phyloP scores from a whole-genome alignment of 2,329 filamentous ascomycete genomes.

The Aspergillus puulaauensis region DNA sequence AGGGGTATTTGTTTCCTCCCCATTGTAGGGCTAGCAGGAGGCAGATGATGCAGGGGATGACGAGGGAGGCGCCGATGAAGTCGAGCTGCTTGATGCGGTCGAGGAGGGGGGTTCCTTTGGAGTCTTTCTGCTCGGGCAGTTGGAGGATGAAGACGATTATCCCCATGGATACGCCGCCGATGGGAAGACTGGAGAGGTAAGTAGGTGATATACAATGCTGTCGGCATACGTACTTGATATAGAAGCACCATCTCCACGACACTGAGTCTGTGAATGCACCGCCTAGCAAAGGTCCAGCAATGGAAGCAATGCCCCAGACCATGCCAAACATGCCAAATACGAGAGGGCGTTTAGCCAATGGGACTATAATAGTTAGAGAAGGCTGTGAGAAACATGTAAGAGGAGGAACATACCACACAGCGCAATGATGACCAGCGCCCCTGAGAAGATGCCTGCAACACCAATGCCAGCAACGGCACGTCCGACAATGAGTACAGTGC shows the following conservation, averaged over 20 bases:
- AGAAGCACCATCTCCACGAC: constrained; percentile 19
- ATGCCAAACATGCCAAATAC: constrained; percentile 13
- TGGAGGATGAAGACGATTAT: constrained; percentile 20
- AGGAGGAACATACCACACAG: neutral
- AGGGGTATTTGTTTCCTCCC: constrained; percentile 55
- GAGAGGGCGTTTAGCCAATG: constrained; percentile 5
- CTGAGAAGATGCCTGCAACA: constrained; percentile 8
- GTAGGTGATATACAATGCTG: neutral
- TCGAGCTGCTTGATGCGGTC: constrained; percentile 39
- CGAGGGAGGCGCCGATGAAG: constrained; percentile 48
- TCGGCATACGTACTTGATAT: constrained; percentile 10
- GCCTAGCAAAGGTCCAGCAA: constrained; percentile 10
- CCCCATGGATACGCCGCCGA: constrained; percentile 28
- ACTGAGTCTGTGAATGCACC: constrained; percentile 12
- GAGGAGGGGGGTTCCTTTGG: constrained; percentile 1
- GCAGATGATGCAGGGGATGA: constrained; percentile 54
- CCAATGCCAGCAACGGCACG: constrained; percentile 9
- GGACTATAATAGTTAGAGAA: neutral
- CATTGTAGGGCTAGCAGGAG: constrained; percentile 58
- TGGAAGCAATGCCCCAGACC: constrained; percentile 11
- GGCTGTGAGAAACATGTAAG: too few relatives aligned
- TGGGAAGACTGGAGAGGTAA: constrained; percentile 46
- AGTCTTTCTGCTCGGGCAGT: constrained; percentile 7
- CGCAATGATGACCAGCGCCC: constrained; percentile 8
- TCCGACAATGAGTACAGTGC: constrained; percentile 12